These are phyloP conservation scores for Phytophthora chlamydospora DNA, from an alignment of 352 stramenopile genomes.

Conservation along the genomic window DNA sequence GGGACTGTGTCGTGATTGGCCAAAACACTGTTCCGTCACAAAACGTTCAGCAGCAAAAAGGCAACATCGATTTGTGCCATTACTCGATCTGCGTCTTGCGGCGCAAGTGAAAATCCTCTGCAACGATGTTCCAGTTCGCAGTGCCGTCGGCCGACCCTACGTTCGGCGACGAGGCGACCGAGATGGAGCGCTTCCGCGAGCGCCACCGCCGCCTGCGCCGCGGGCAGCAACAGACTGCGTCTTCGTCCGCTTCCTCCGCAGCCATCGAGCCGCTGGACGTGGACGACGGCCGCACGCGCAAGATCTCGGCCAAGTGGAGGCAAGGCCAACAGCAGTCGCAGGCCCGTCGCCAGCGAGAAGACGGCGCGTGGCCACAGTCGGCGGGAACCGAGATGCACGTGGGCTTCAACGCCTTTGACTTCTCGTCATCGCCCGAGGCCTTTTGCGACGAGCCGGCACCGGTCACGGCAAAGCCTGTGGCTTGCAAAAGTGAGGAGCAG, in stretches of 20 bases:
- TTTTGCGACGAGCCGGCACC: slow-evolving; percentile 21
- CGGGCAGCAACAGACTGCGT: too few relatives aligned
- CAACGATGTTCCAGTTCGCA: slow-evolving; percentile 25
- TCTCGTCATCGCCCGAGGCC: slow-evolving; percentile 33
- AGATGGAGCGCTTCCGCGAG: slow-evolving; percentile 52
- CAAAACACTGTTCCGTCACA: too few relatives aligned
- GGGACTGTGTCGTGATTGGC: too few relatives aligned
- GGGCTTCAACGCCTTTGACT: slow-evolving; percentile 49
- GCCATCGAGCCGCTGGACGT: neutral
- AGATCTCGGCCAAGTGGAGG: slow-evolving; percentile 21
- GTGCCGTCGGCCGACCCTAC: neutral
- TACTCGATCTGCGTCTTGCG: too few relatives aligned
- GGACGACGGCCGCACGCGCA: slow-evolving; percentile 30
- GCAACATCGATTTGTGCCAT: too few relatives aligned
- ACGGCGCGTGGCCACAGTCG: slow-evolving; percentile 4
- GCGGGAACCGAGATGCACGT: slow-evolving; percentile 23
- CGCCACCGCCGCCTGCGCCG: slow-evolving; percentile 33
- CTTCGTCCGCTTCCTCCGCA: too few relatives aligned
- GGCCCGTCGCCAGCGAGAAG: neutral
- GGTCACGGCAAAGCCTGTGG: too few relatives aligned
- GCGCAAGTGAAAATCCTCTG: too few relatives aligned
- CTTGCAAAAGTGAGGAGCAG: neutral
- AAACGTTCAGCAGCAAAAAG: too few relatives aligned
- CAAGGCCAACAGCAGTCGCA: slow-evolving; percentile 12
- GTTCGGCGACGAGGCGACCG: slow-evolving; percentile 12